Conservation (phyloP, 306 rosid species). For the Cicer pinnatifidum region DNA sequence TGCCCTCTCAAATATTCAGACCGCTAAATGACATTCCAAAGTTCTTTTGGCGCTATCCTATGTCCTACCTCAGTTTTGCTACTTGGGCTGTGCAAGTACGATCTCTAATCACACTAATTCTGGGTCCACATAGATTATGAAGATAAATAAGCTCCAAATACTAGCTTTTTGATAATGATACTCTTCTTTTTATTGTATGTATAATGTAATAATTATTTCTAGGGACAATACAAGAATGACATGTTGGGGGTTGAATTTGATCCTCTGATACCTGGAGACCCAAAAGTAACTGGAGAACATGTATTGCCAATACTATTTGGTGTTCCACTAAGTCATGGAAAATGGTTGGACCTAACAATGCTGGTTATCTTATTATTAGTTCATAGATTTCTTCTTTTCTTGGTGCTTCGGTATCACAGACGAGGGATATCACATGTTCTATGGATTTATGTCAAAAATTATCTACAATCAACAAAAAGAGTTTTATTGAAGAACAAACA, state of each 20-base stretch:
- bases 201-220: neutral
- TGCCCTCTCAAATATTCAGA: constrained; percentile 54
- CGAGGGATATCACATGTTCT: constrained; percentile 14
- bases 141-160: no score
- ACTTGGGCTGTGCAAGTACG: constrained; percentile 58
- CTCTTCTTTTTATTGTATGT: neutral
- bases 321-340: constrained; percentile 39
- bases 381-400: constrained; percentile 43
- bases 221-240: constrained; percentile 65
- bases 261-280: constrained; percentile 43
- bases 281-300: constrained; percentile 49
- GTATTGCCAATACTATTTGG: constrained; percentile 42
- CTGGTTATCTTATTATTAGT: constrained; percentile 45
- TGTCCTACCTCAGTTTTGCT: constrained; percentile 60
- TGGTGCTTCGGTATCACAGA: constrained; percentile 45
- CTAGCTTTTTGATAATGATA: neutral
- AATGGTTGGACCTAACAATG: constrained; percentile 59
- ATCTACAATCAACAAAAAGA: constrained; percentile 23
- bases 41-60: constrained; percentile 63
- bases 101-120: neutral
- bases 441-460: constrained; percentile 41
- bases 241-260: constrained; percentile 61
- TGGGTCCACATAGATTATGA: no score
- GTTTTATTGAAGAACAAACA: constrained; percentile 19
- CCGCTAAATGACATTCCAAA: constrained; percentile 52